phyloP scores from a whole-genome alignment of 2,329 filamentous ascomycete genomes.

The Aspergillus luchuensis region DNA sequence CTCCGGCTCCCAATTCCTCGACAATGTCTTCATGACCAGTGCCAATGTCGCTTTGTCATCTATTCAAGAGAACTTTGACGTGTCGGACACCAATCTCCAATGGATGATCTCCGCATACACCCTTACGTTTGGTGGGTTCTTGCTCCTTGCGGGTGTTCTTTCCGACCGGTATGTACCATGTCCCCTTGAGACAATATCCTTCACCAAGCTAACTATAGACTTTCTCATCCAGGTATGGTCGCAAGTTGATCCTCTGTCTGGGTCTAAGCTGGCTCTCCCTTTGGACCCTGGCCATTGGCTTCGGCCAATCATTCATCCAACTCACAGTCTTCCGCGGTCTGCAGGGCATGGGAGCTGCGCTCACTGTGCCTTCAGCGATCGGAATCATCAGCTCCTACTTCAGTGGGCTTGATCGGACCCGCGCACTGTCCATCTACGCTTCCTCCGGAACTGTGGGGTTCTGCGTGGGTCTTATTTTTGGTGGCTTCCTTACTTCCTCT shows the following conservation, averaged over 20 bases:
- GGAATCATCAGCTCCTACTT: conserved; percentile 50
- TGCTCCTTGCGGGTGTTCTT: conserved; percentile 37
- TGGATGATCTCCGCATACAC: conserved; percentile 49
- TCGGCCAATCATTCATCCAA: conserved; percentile 46
- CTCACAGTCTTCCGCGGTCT: conserved; percentile 46
- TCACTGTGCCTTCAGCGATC: conserved; percentile 52
- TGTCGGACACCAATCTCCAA: conserved; percentile 40
- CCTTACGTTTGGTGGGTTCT: conserved; percentile 43
- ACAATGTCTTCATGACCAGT: conserved; percentile 50
- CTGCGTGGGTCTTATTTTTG: conserved; percentile 44
- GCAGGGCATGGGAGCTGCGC: conserved; percentile 50
- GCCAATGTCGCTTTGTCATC: conserved; percentile 46
- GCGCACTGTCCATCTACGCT: conserved; percentile 44
- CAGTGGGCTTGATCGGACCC: conserved; percentile 40
- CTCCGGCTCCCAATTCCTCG: conserved; percentile 47
- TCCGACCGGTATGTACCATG: conserved; percentile 32
- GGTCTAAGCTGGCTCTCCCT: conserved; percentile 40
- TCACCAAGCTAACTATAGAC: neutral
- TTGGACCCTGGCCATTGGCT: conserved; percentile 42
- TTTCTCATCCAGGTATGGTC: conserved; percentile 32
- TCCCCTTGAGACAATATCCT: neutral
- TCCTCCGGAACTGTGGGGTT: conserved; percentile 45
- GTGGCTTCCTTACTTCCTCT: conserved; percentile 43
- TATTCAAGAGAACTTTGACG: conserved; percentile 43
- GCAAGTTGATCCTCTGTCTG: conserved; percentile 42